A percentile compares a stretch with the other conserved stretches of the same genome.
Conservation (phyloP, 1,139 yeast genomes). For the Candida labiduridarum region DNA sequence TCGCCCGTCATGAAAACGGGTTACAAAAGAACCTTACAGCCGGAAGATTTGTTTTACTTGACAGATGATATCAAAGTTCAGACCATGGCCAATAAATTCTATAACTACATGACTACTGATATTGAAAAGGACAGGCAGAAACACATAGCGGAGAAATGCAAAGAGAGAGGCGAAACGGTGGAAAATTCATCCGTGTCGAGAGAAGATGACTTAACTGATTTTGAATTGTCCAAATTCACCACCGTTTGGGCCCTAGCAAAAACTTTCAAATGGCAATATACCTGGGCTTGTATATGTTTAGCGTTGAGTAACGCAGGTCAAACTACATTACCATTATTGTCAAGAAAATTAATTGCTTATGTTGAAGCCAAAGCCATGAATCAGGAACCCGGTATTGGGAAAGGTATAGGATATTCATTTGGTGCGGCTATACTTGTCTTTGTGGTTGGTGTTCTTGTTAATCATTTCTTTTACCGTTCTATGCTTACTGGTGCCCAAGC, state of each 20-base stretch:
- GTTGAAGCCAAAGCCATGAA: conserved; percentile 37
- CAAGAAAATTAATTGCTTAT: conserved; percentile 43
- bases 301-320: conserved; percentile 50
- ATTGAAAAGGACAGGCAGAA: conserved; percentile 22
- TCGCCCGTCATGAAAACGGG: conserved; percentile 51
- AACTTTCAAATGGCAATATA: conserved; percentile 58
- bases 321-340: conserved; percentile 53
- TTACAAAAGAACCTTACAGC: conserved; percentile 50
- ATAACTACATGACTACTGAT: conserved; percentile 23
- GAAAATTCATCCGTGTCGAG: conserved; percentile 23
- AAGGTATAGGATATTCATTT: conserved; percentile 35
- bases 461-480: conserved; percentile 33
- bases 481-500: conserved; percentile 62
- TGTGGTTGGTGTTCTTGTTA: conserved; percentile 24
- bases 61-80: conserved; percentile 42
- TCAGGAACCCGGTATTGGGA: conserved; percentile 21
- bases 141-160: conserved; percentile 23
- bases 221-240: conserved; percentile 21
- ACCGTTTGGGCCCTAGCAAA: conserved; percentile 46
- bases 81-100: conserved; percentile 34
- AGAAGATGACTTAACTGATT: conserved; percentile 27
- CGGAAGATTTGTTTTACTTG: conserved; percentile 46
- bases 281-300: conserved; percentile 40
- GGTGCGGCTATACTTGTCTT: conserved; percentile 26
- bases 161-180: conserved; percentile 25